Conservation (phyloP, 441 rosid genomes). For the Gossypium trilobum region DNA sequence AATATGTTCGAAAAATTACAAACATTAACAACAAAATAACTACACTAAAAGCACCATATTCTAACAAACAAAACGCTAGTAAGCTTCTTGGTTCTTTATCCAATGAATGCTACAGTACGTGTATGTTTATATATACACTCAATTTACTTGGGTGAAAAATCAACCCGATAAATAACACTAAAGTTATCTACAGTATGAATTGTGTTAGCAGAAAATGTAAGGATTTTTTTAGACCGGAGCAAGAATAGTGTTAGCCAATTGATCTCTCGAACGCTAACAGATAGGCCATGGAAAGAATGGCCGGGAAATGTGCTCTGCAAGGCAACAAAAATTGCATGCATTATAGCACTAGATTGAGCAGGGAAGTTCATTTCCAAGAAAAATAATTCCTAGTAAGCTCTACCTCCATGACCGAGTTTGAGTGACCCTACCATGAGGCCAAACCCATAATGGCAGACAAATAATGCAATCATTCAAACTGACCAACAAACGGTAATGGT, state of each 20-base stretch:
- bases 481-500: slow-evolving; percentile 24
- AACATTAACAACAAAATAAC: too few relatives aligned
- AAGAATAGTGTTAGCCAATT: slow-evolving; percentile 7
- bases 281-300: neutral
- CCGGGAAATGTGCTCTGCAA: neutral
- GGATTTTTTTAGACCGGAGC: neutral
- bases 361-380: neutral
- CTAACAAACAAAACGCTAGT: neutral
- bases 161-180: neutral
- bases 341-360: neutral
- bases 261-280: slow-evolving; percentile 5
- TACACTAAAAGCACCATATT: neutral
- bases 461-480: slow-evolving; percentile 34
- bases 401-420: slow-evolving; percentile 22
- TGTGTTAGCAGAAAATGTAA: slow-evolving; percentile 18
- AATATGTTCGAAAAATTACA: too few relatives aligned
- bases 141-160: neutral
- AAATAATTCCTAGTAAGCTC: neutral
- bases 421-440: slow-evolving; percentile 33
- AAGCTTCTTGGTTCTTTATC: neutral
- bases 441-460: slow-evolving; percentile 46
- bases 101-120: neutral
- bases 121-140: neutral
- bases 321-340: neutral
- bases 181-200: slow-evolving; percentile 20